phyloP scores from a whole-genome alignment of 805 yeast species.

The Ogataea haglerorum region DNA sequence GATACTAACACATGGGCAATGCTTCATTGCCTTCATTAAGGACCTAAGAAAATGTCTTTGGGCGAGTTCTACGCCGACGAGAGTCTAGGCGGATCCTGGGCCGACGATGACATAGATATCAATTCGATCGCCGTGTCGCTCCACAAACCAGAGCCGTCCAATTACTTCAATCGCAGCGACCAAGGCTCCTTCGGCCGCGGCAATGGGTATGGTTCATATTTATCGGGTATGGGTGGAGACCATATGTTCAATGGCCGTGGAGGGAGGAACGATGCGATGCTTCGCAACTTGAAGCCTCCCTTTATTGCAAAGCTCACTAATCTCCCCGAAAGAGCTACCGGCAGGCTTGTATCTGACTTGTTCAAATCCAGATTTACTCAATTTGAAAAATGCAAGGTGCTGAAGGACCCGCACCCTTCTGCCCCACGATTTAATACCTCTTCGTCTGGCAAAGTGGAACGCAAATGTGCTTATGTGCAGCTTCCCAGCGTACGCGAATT shows the following conservation, averaged over 20 bases:
- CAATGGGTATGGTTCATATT: slow-evolving; percentile 7
- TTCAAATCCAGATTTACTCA: slow-evolving; percentile 61
- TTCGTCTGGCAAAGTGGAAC: slow-evolving; percentile 32
- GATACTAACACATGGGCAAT: slow-evolving; percentile 9
- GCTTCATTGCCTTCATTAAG: slow-evolving; percentile 11
- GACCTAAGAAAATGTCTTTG: slow-evolving; percentile 42
- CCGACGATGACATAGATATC: slow-evolving; percentile 67
- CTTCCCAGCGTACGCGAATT: slow-evolving; percentile 48
- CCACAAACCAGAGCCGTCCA: slow-evolving; percentile 14
- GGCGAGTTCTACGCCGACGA: slow-evolving; percentile 45
- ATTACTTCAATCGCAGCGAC: slow-evolving; percentile 9
- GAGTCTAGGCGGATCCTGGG: slow-evolving; percentile 57
- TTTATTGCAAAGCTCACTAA: slow-evolving; percentile 61
- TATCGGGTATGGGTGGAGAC: slow-evolving; percentile 5
- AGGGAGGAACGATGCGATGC: slow-evolving; percentile 9
- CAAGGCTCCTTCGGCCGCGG: slow-evolving; percentile 4
- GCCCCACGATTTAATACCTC: slow-evolving; percentile 43
- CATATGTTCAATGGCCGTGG: slow-evolving; percentile 11
- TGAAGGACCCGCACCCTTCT: slow-evolving; percentile 35
- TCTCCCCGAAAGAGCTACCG: slow-evolving; percentile 53
- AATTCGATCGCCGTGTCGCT: slow-evolving; percentile 51
- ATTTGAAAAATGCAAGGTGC: slow-evolving; percentile 56
- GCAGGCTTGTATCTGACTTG: slow-evolving; percentile 52
- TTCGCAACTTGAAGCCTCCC: slow-evolving; percentile 44
- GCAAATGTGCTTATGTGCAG: slow-evolving; percentile 64